Conservation (phyloP, 2,329 filamentous ascomycete genomes). For the Trichoderma sp. region DNA sequence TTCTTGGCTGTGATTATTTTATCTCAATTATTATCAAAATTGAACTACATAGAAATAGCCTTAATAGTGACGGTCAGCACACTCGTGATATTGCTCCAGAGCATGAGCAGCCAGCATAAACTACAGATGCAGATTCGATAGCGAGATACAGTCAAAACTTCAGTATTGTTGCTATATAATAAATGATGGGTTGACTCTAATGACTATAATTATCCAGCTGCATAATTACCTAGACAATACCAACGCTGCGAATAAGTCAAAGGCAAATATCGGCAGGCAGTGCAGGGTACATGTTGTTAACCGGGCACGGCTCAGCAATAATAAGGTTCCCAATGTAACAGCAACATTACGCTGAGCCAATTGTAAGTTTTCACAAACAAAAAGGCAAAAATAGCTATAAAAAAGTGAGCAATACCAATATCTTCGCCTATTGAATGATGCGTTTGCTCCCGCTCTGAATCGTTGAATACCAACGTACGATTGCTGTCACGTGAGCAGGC, state of each 20-base stretch:
- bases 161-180: not conserved
- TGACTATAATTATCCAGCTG: not conserved
- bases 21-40: accelerated
- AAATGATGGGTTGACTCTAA: not conserved
- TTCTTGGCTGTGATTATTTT: not conserved
- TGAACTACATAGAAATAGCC: not conserved
- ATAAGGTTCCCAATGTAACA: not conserved
- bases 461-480: not conserved
- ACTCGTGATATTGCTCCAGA: not conserved
- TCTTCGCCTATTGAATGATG: not conserved
- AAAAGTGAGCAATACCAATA: not conserved
- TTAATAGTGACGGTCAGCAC: not conserved
- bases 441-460: not conserved
- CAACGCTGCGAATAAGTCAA: not conserved
- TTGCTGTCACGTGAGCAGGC: constrained; percentile 20
- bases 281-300: not conserved
- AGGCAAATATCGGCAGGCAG: not conserved
- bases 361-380: not conserved
- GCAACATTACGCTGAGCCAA: not conserved
- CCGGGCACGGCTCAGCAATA: not conserved
- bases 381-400: not conserved
- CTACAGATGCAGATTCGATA: not conserved
- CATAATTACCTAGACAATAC: not conserved
- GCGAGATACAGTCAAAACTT: not conserved
- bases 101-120: not conserved